Percentiles rank a stretch among this genome's conserved stretches.
phyloP scores from a whole-genome alignment of 2,329 filamentous ascomycete genomes.

The Ceratocystis eucalypticola region DNA sequence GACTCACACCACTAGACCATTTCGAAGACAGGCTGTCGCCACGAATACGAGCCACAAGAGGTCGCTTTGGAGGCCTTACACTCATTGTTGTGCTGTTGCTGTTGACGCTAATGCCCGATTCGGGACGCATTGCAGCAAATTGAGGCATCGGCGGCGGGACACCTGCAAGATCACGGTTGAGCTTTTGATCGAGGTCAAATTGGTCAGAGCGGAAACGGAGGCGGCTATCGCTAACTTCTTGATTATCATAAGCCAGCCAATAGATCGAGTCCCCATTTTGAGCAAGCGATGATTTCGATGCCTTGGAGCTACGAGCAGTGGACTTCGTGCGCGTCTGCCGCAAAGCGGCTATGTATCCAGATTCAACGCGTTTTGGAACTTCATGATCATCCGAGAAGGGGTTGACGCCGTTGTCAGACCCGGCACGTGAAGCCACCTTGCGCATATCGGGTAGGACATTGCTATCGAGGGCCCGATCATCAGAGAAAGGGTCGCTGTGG shows the following conservation, averaged over 20 bases:
- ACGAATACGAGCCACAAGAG: constrained; percentile 27
- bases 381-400: constrained; percentile 40
- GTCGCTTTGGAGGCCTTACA: constrained; percentile 22
- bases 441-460: constrained; percentile 21
- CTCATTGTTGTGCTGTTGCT: constrained; percentile 31
- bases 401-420: constrained; percentile 21
- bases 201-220: constrained; percentile 50
- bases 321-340: constrained; percentile 38
- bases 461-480: constrained; percentile 32
- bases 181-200: constrained; percentile 43
- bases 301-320: constrained; percentile 21
- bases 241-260: constrained; percentile 30
- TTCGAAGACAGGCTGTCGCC: constrained; percentile 27
- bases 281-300: constrained; percentile 22
- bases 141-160: constrained; percentile 20
- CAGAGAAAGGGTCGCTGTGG: constrained; percentile 36
- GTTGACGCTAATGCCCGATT: constrained; percentile 23
- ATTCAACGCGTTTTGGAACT: constrained; percentile 27
- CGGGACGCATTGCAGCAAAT: constrained; percentile 21
- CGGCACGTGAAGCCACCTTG: constrained; percentile 20
- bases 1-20: constrained; percentile 39
- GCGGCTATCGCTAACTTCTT: constrained; percentile 33
- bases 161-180: constrained; percentile 10
- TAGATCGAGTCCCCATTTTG: constrained; percentile 30
- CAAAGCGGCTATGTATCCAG: constrained; percentile 35